phyloP scores from a whole-genome alignment of 148 eudicot species.

The Cornus controversa region DNA sequence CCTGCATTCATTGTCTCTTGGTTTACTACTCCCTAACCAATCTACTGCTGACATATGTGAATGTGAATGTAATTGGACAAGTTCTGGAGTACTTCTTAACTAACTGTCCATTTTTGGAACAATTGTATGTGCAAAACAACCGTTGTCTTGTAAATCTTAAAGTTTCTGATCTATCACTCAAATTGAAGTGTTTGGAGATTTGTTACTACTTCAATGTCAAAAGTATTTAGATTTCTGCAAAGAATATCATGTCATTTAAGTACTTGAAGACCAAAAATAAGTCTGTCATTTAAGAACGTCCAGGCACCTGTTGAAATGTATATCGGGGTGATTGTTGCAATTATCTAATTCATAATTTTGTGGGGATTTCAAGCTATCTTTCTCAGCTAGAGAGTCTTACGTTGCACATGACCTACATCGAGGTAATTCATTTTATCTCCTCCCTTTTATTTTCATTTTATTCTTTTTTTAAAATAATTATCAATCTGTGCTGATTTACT shows the following conservation, averaged over 20 bases:
- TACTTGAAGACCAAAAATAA: slow-evolving; percentile 1
- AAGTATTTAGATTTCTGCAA: slow-evolving; percentile 5
- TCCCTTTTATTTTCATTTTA: no score
- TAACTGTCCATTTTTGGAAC: slow-evolving; percentile 1
- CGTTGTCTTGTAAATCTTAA: neutral
- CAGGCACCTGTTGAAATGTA: neutral
- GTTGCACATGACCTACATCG: neutral
- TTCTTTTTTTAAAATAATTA: no score
- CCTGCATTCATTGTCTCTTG: no score
- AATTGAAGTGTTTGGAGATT: neutral
- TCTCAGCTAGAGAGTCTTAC: neutral
- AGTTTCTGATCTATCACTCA: neutral
- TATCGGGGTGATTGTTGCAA: neutral
- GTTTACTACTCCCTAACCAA: neutral
- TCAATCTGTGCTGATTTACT: no score
- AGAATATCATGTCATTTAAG: neutral
- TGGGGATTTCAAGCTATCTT: neutral
- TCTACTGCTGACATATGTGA: neutral
- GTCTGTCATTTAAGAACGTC: neutral
- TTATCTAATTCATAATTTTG: neutral
- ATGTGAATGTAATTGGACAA: neutral
- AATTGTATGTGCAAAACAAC: no score
- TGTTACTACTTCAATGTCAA: neutral
- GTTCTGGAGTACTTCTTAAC: neutral
- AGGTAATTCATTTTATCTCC: neutral